phyloP scores from a whole-genome alignment of 805 yeast genomes.

The Saccharomycopsis sp. region DNA sequence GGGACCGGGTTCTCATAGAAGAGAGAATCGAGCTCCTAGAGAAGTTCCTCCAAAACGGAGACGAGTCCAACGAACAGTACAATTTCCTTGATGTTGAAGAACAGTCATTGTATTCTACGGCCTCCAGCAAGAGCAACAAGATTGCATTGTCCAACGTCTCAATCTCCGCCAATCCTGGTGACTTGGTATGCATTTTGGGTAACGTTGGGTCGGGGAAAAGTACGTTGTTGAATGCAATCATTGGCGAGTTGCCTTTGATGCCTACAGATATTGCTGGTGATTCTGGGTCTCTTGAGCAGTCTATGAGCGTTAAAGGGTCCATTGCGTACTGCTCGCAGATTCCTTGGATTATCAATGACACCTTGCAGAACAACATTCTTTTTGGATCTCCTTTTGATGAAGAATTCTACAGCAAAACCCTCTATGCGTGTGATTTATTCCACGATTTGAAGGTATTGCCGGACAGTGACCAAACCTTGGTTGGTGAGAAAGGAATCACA shows the following conservation, averaged over 20 bases:
- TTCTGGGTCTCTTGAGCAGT: constrained; percentile 19
- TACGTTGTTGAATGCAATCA: constrained; percentile 44
- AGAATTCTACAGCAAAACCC: constrained; percentile 34
- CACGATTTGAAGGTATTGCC: constrained; percentile 41
- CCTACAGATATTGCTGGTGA: constrained; percentile 25
- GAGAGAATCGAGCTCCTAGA: background rate
- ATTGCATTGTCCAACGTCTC: constrained; percentile 43
- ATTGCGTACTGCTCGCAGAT: constrained; percentile 58
- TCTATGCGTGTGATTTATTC: constrained; percentile 42
- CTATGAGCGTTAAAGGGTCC: constrained; percentile 31
- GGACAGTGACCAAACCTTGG: constrained; percentile 44
- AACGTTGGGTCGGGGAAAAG: constrained; percentile 65
- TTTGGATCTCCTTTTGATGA: constrained; percentile 42
- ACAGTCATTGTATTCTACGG: no score
- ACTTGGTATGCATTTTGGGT: constrained; percentile 54
- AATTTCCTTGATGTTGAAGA: constrained; percentile 29
- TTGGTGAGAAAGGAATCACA: constrained; percentile 55
- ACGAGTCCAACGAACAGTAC: constrained; percentile 18
- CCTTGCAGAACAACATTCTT: constrained; percentile 45
- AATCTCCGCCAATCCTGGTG: constrained; percentile 43
- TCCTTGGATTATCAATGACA: constrained; percentile 46
- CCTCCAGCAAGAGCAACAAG: no score
- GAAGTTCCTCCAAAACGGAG: constrained; percentile 21
- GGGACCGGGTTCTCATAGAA: background rate
- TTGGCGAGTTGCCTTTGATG: constrained; percentile 43